A percentile compares a stretch with the other conserved stretches of the same genome.
Evolutionary conservation across 164 flowering plant species (phyloP).

Genomic region (Litsea cubeba): DNA sequence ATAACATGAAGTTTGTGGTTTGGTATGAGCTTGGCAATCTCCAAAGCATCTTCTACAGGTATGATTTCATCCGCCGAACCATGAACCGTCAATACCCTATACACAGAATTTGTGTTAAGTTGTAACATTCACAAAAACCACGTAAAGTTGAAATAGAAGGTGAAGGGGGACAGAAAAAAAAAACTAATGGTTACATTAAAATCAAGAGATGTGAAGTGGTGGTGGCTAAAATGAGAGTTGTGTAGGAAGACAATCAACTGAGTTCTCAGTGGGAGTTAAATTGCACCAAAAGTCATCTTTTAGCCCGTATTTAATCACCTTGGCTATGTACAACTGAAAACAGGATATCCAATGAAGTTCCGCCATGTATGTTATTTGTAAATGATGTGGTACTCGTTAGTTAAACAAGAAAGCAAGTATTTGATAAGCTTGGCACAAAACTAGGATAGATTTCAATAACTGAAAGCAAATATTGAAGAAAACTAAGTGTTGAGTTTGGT

Average conservation of each 20-base stretch:
- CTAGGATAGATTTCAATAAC: no score
- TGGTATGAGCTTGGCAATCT: constrained; percentile 68
- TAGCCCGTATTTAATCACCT: not conserved
- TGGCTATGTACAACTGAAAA: not conserved
- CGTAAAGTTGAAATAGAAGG: not conserved
- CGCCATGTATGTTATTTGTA: not conserved
- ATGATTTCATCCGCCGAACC: constrained; percentile 74
- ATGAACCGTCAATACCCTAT: constrained; percentile 82
- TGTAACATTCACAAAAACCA: not conserved
- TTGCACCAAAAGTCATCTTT: not conserved
- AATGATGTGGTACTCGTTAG: not conserved
- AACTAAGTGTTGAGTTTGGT: no score
- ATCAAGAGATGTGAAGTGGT: no score
- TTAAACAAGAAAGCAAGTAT: no score
- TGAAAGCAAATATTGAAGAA: no score
- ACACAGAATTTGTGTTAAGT: not conserved
- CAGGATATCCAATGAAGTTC: not conserved
- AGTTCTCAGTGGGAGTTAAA: not conserved
- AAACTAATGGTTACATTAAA: not conserved
- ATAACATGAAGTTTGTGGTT: constrained; percentile 65
- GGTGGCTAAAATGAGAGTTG: not conserved
- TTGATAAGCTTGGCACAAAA: no score
- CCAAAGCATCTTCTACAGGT: constrained; percentile 65
- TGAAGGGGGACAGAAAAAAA: not conserved
- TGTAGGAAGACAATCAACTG: not conserved